Conservation (phyloP, 2,329 filamentous ascomycete genomes). For the Daldinia sp. region DNA sequence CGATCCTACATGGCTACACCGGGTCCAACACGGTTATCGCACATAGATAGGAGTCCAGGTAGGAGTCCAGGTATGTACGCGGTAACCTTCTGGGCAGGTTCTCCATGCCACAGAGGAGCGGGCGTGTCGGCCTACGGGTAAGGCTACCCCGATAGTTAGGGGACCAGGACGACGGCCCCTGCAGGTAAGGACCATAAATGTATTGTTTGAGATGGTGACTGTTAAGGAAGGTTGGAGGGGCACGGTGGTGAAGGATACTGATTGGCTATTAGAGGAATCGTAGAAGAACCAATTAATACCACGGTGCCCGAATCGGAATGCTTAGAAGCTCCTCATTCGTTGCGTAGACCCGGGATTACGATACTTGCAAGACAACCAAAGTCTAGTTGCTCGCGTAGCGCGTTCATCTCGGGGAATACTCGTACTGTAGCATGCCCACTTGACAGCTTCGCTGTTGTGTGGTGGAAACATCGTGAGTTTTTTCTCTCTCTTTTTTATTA, state of each 20-base stretch:
- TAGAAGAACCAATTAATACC: slow-evolving; percentile 14
- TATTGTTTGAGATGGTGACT: not conserved
- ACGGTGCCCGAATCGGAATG: slow-evolving; percentile 1
- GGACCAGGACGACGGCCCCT: not conserved
- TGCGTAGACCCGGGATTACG: not conserved
- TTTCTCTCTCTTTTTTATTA: no score
- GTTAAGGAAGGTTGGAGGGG: slow-evolving; percentile 9
- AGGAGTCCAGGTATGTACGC: not conserved
- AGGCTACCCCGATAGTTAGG: not conserved
- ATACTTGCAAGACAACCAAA: slow-evolving; percentile 19
- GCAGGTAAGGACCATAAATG: not conserved
- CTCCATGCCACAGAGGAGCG: not conserved
- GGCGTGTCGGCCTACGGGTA: not conserved
- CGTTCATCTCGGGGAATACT: not conserved
- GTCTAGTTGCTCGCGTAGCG: not conserved
- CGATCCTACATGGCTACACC: slow-evolving; percentile 17
- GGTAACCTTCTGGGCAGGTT: not conserved
- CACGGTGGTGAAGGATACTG: not conserved
- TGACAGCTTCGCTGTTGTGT: not conserved
- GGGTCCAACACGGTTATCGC: not conserved
- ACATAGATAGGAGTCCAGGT: not conserved
- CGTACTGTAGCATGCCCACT: not conserved
- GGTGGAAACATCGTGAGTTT: not conserved
- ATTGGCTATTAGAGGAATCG: not conserved
- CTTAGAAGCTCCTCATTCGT: slow-evolving; percentile 22